These are phyloP conservation scores for Nephelium lappaceum DNA, from an alignment of 345 rosid species.

Conservation along the genomic window DNA sequence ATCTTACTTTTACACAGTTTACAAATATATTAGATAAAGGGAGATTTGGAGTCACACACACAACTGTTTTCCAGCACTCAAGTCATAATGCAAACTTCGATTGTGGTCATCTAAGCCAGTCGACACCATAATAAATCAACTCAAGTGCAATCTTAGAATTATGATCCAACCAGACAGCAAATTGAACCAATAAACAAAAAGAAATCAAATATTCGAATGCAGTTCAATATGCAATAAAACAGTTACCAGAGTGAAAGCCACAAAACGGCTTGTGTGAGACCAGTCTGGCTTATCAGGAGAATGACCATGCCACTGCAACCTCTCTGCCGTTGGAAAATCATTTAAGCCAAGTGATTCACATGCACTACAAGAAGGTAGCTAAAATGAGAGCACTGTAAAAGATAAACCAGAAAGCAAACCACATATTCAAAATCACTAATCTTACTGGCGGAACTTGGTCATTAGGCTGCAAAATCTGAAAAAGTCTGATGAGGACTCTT, in stretches of 20 bases:
- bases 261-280: constrained; percentile 91
- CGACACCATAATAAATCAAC: neutral
- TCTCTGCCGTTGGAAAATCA: constrained; percentile 87
- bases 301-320: constrained; percentile 95
- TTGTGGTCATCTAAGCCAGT: neutral
- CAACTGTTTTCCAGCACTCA: no score
- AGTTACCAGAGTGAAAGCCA: constrained; percentile 84
- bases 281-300: constrained; percentile 78
- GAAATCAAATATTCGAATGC: neutral
- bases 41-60: neutral
- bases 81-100: no score
- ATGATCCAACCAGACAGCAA: neutral
- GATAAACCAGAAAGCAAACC: neutral
- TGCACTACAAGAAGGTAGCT: constrained; percentile 56
- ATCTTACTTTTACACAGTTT: no score
- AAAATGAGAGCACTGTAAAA: constrained; percentile 8
- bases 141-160: neutral
- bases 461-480: constrained; percentile 81
- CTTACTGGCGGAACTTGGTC: constrained; percentile 82
- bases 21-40: neutral
- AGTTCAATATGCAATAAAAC: neutral
- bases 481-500: constrained; percentile 73
- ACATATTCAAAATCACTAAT: constrained; percentile 1
- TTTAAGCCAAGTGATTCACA: constrained; percentile 82
- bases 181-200: neutral